phyloP scores from a whole-genome alignment of 768 basidiomycete genomes.

The Daedalea quercina region DNA sequence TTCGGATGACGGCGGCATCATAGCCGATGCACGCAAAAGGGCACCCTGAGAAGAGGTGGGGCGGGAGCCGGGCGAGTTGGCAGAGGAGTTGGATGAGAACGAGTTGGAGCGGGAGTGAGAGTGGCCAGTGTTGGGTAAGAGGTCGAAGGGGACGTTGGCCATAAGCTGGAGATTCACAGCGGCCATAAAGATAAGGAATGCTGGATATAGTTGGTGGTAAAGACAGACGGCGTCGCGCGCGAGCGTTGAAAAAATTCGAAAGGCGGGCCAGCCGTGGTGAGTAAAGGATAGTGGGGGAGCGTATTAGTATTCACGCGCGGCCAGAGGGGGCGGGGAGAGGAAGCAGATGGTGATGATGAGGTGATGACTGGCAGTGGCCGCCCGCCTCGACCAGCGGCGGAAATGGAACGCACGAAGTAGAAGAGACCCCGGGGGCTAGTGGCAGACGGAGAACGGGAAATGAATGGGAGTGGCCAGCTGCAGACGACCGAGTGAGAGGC shows the following conservation, averaged over 20 bases:
- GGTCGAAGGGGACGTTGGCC: conserved; percentile 66
- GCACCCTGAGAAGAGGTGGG: conserved; percentile 74
- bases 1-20: conserved; percentile 47
- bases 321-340: conserved; percentile 3
- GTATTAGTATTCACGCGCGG: conserved; percentile 13
- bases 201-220: conserved; percentile 22
- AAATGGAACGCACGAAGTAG: neutral
- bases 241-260: conserved; percentile 23
- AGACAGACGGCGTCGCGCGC: conserved; percentile 25
- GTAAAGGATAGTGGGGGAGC: conserved; percentile 17
- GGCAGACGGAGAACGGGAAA: conserved; percentile 1
- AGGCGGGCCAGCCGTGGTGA: conserved; percentile 52
- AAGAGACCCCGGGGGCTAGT: conserved; percentile 4
- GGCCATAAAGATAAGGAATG: conserved; percentile 42
- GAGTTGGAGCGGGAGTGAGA: conserved; percentile 76
- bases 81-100: conserved; percentile 61
- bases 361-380: conserved; percentile 10
- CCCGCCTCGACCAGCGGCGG: neutral
- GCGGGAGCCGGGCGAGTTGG: conserved; percentile 65
- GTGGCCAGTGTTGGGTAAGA: conserved; percentile 46
- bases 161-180: conserved; percentile 72
- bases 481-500: conserved; percentile 8
- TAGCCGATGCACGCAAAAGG: conserved; percentile 45
- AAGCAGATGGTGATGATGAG: conserved; percentile 17
- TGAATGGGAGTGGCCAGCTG: neutral